Percentiles rank a stretch among this genome's conserved stretches.
Conservation (phyloP, 306 rosid genomes). For the Prunus salicina region DNA sequence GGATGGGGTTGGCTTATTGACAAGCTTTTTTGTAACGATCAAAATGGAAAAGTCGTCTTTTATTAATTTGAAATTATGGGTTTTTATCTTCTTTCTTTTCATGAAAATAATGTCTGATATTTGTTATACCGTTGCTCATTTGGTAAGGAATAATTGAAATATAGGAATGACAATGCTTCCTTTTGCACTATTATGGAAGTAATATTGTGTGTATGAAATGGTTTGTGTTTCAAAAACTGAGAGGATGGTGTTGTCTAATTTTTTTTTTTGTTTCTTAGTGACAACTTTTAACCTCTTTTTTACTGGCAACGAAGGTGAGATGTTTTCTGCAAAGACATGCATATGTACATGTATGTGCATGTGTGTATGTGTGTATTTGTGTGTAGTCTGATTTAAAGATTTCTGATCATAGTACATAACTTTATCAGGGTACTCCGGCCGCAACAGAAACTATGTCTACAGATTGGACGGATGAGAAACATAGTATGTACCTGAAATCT, state of each 20-base stretch:
- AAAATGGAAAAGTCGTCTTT: not conserved
- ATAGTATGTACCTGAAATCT: constrained; percentile 62
- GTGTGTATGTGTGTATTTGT: not conserved
- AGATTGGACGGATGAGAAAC: constrained; percentile 73
- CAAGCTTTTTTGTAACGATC: not conserved
- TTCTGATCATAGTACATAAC: constrained; percentile 9
- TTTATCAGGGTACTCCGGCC: constrained; percentile 37
- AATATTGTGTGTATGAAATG: not conserved
- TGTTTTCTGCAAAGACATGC: not conserved
- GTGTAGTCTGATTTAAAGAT: not conserved
- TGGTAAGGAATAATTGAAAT: not conserved
- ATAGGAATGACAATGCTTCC: not conserved
- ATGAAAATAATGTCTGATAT: not conserved
- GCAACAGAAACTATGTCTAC: constrained; percentile 31
- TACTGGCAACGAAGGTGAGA: not conserved
- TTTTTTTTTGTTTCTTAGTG: not conserved
- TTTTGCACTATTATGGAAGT: not conserved
- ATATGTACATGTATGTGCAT: not conserved
- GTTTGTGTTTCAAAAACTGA: not conserved
- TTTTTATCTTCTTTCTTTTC: not conserved
- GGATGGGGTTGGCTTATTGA: not conserved
- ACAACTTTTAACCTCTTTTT: not conserved
- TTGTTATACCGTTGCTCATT: not conserved
- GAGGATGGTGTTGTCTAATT: not conserved
- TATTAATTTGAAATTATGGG: not conserved